These are phyloP conservation scores for Fusarium pseudoanthophilum DNA, from an alignment of 2,329 filamentous ascomycete species.

Conservation along the genomic window DNA sequence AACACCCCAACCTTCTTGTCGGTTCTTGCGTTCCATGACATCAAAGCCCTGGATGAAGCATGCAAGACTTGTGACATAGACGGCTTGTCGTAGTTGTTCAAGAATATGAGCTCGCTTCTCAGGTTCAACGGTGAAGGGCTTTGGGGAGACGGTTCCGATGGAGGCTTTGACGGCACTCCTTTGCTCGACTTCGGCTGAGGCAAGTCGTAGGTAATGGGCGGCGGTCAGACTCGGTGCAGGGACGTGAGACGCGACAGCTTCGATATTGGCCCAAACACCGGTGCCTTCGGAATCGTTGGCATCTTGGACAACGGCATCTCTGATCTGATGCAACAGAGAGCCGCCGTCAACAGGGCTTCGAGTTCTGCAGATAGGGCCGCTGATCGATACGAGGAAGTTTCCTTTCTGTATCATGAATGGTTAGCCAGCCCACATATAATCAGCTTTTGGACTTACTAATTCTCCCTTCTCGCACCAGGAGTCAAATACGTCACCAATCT, in stretches of 20 bases:
- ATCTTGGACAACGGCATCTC: constrained; percentile 79
- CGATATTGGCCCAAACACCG: constrained; percentile 71
- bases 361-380: constrained; percentile 67
- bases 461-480: constrained; percentile 70
- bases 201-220: constrained; percentile 71
- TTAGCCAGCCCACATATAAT: neutral
- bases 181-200: constrained; percentile 69
- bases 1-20: constrained; percentile 68
- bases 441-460: constrained; percentile 46
- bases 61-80: constrained; percentile 69
- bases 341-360: constrained; percentile 53
- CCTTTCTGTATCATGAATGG: constrained; percentile 42
- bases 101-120: constrained; percentile 50
- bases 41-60: constrained; percentile 75
- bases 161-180: constrained; percentile 58
- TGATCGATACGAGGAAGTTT: constrained; percentile 73
- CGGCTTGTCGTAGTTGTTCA: constrained; percentile 68
- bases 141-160: constrained; percentile 1
- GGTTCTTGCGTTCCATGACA: constrained; percentile 68
- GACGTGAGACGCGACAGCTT: constrained; percentile 70
- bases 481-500: constrained; percentile 68
- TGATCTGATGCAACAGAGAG: constrained; percentile 69
- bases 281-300: constrained; percentile 74
- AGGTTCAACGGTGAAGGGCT: neutral
- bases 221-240: constrained; percentile 71